phyloP scores from a whole-genome alignment of 2,329 filamentous ascomycete genomes.

The Aureobasidium sp. region DNA sequence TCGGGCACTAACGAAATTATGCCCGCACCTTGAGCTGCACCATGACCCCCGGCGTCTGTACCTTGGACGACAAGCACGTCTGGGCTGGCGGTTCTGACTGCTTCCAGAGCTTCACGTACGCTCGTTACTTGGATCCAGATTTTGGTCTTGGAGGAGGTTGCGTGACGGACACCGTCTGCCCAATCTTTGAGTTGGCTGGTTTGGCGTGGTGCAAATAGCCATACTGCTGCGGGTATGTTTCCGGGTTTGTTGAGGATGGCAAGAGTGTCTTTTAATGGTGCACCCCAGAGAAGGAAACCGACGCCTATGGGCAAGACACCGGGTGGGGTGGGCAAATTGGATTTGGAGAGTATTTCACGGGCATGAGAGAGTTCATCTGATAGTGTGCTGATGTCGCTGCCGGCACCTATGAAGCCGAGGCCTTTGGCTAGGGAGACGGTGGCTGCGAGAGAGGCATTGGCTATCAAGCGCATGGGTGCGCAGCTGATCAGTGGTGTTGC shows the following conservation, averaged over 20 bases:
- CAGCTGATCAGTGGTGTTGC: slow-evolving; percentile 50
- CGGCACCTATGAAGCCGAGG: slow-evolving; percentile 38
- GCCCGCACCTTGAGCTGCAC: slow-evolving; percentile 48
- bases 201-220: slow-evolving; percentile 57
- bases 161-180: slow-evolving; percentile 27
- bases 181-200: slow-evolving; percentile 33
- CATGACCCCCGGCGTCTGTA: slow-evolving; percentile 59
- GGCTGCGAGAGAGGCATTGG: slow-evolving; percentile 49
- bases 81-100: slow-evolving; percentile 38
- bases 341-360: slow-evolving; percentile 20
- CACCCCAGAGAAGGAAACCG: slow-evolving; percentile 52
- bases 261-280: slow-evolving; percentile 37
- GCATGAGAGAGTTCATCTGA: slow-evolving; percentile 24
- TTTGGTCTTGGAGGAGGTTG: slow-evolving; percentile 32
- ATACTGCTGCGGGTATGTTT: slow-evolving; percentile 55
- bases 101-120: slow-evolving; percentile 48
- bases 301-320: slow-evolving; percentile 47
- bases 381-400: slow-evolving; percentile 31
- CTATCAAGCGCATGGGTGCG: slow-evolving; percentile 64
- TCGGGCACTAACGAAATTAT: slow-evolving; percentile 54
- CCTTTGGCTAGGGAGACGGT: slow-evolving; percentile 51
- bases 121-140: slow-evolving; percentile 58
- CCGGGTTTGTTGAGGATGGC: slow-evolving; percentile 41
- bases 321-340: neutral
- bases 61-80: slow-evolving; percentile 58